Evolutionary conservation across 164 flowering plant species (phyloP).

Genomic region (Magnolia changhungtana): DNA sequence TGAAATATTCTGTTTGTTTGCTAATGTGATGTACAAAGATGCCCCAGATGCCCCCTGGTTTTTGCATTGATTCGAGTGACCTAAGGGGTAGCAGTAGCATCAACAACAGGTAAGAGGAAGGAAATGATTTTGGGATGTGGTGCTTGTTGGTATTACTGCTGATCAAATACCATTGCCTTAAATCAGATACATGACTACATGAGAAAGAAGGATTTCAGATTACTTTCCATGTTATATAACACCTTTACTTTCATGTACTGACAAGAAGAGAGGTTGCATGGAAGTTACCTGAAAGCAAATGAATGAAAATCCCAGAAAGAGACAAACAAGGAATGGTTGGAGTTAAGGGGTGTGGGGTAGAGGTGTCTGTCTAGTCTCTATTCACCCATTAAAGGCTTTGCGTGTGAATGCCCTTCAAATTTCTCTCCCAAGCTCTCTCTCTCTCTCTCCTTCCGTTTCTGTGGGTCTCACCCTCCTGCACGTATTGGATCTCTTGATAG

Average conservation of each 20-base stretch:
- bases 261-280: constrained; percentile 21
- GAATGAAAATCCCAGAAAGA: constrained; percentile 32
- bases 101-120: background rate
- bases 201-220: constrained; percentile 3
- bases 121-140: constrained; percentile 5
- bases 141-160: constrained; percentile 5
- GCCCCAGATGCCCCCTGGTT: background rate
- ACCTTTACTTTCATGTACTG: constrained; percentile 19
- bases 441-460: background rate
- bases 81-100: background rate
- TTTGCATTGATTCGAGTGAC: constrained; percentile 30
- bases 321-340: constrained; percentile 33
- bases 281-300: constrained; percentile 26
- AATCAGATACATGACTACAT: background rate
- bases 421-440: background rate
- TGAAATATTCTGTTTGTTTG: constrained; percentile 30
- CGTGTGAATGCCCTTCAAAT: constrained; percentile 27
- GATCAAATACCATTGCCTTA: constrained; percentile 1
- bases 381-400: constrained; percentile 50
- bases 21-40: constrained; percentile 28
- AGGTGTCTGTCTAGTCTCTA: constrained; percentile 14
- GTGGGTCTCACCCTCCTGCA: background rate
- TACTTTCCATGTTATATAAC: constrained; percentile 25
- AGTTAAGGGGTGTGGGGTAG: constrained; percentile 2
- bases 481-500: constrained; percentile 4